Base-by-base conservation (phyloP, 768 basidiomycete species). In the Lanmaoa rubissima region DNA sequence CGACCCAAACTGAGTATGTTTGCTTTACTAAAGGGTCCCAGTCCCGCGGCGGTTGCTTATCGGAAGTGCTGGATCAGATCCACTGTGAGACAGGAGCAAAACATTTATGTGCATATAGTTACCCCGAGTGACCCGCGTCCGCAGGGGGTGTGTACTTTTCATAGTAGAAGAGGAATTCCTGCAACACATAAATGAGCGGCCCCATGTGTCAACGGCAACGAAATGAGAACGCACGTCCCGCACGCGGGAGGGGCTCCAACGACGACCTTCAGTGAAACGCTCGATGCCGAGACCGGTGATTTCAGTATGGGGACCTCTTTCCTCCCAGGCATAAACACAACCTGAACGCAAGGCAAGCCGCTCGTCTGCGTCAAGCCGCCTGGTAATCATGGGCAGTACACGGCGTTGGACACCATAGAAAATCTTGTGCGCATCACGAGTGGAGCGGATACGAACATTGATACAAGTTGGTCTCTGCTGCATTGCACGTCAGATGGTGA, bases 101-200 rank as follows among this genome's bases (percentile, higher is more conserved):
- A 55, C 17, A 47, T 38, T 26, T 21, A 31, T 42, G 36, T 31
- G 19, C 11, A 44, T 34, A 57, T 26, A 70, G 68, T 61, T 61
- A 83, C 81, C 77, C 73, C 39, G 70, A 65, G 54, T 78, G 74
- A 53, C 72, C 73, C 5, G 74, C 70, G 38, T 84, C 79, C 49
- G 76, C 70, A 14, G 77, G 75, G 19, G 79, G 77, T 17, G 77
- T 75, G 63, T 82, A 87, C 65, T 86, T 86, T 71, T 92, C 89
- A 55, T 89, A 91, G 71, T 92, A 92, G 66, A 91, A 92, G 26
- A 92, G 76, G 64, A 92, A 92, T 66, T 91, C 89, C 89, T 92
- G 68, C 10, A 60, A 53, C 53, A 58, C 49, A 59, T n/a, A 34
- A 3, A 59, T 66, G 48, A 63, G 60, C 10, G 52, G 17, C 11